These are phyloP conservation scores for Neofusicoccum kwambonambiense DNA, from an alignment of 2,329 filamentous ascomycete species.

Conservation along the genomic window DNA sequence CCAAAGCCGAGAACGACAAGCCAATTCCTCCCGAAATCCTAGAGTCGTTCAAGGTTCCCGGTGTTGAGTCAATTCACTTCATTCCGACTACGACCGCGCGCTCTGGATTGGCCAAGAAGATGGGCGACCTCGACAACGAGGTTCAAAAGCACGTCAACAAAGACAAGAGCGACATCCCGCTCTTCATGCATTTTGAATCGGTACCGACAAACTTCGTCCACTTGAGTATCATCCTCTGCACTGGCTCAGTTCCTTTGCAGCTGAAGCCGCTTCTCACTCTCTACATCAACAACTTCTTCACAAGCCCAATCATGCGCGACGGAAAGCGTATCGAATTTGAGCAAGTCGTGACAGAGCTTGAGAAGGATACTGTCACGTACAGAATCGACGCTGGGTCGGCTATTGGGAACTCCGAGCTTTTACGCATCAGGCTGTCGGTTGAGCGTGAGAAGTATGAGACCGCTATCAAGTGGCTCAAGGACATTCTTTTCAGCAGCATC, in stretches of 20 bases:
- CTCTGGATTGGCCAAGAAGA: conserved; percentile 70
- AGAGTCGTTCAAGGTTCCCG: conserved; percentile 76
- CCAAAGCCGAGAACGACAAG: conserved; percentile 84
- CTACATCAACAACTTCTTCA: conserved; percentile 92
- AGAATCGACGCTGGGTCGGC: conserved; percentile 65
- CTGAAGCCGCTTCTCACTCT: conserved; percentile 80
- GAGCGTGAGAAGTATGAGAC: conserved; percentile 84
- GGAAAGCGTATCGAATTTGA: conserved; percentile 82
- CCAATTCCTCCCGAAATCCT: conserved; percentile 82
- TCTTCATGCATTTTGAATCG: conserved; percentile 97
- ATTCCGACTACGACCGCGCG: conserved; percentile 84
- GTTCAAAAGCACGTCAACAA: conserved; percentile 76
- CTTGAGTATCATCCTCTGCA: conserved; percentile 77
- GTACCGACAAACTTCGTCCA: conserved; percentile 92
- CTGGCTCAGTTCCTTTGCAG: conserved; percentile 71
- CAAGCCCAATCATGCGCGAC: conserved; percentile 76
- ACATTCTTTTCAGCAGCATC: conserved; percentile 82
- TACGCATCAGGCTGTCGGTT: conserved; percentile 78
- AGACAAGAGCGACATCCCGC: conserved; percentile 61
- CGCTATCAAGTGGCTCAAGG: conserved; percentile 79
- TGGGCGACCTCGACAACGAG: conserved; percentile 66
- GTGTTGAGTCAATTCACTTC: conserved; percentile 90
- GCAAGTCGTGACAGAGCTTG: conserved; percentile 84
- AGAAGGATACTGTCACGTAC: conserved; percentile 88
- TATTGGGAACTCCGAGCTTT: conserved; percentile 76